Percentiles rank a stretch among this genome's conserved stretches.
Conservation (phyloP, 1,284 basidiomycete species). For the Inonotus obliquus region DNA sequence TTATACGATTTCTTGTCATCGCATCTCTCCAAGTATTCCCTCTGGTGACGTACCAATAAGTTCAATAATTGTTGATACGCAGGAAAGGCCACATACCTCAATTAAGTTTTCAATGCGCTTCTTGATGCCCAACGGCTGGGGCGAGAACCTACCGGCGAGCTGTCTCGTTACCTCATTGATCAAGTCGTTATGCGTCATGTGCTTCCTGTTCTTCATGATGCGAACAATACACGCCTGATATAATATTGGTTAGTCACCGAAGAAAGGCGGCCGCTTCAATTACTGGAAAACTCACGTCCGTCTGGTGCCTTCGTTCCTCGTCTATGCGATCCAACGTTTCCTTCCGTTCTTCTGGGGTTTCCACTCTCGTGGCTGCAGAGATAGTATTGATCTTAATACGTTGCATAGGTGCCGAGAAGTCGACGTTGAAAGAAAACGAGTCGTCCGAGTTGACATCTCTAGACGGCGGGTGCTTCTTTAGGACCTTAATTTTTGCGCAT, state of each 20-base stretch:
- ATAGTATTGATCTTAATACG: slow-evolving; percentile 95
- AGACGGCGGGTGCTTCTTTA: slow-evolving; percentile 88
- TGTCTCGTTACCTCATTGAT: slow-evolving; percentile 90
- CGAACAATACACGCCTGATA: slow-evolving; percentile 91
- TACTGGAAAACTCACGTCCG: slow-evolving; percentile 59
- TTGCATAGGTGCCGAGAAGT: slow-evolving; percentile 78
- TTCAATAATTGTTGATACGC: neutral
- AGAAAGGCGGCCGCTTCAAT: slow-evolving; percentile 5
- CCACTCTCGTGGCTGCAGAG: slow-evolving; percentile 65
- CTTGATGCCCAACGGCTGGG: slow-evolving; percentile 85
- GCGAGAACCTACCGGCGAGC: slow-evolving; percentile 80
- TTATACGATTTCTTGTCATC: slow-evolving; percentile 19
- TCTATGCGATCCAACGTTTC: slow-evolving; percentile 91
- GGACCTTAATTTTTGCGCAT: slow-evolving; percentile 93
- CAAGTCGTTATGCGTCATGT: slow-evolving; percentile 85
- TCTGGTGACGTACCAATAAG: neutral
- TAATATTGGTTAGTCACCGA: neutral
- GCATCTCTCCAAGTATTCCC: slow-evolving; percentile 19
- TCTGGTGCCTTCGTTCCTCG: slow-evolving; percentile 88
- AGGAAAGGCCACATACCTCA: slow-evolving; percentile 55
- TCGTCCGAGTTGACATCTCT: slow-evolving; percentile 78
- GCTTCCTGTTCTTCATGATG: slow-evolving; percentile 96
- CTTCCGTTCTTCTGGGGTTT: slow-evolving; percentile 82
- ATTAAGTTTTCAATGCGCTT: slow-evolving; percentile 93
- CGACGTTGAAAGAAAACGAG: slow-evolving; percentile 84